phyloP scores from a whole-genome alignment of 495 filamentous ascomycete species.

The Amphirosellinia nigrospora region DNA sequence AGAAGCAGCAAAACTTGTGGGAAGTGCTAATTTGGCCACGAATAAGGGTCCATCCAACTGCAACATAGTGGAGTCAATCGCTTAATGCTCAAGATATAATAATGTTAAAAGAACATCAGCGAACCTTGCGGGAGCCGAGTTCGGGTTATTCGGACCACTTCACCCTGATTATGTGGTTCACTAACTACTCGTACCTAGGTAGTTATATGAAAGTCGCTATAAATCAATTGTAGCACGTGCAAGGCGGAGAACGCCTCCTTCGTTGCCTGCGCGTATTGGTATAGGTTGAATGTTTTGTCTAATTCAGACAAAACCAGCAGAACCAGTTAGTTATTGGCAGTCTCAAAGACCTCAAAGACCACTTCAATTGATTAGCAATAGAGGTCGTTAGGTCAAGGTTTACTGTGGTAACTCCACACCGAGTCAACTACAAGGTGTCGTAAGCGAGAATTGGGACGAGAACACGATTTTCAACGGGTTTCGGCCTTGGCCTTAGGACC shows the following conservation, averaged over 20 bases:
- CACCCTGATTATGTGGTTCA: conserved; percentile 4
- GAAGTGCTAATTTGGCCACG: conserved; percentile 20
- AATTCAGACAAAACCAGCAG: not conserved
- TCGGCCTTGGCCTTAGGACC: conserved; percentile 8
- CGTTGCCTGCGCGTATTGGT: not conserved
- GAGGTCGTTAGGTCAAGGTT: not conserved
- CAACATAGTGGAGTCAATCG: not conserved
- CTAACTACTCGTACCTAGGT: not conserved
- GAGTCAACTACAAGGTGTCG: not conserved
- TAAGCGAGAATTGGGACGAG: conserved; percentile 3
- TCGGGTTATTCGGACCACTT: conserved; percentile 9
- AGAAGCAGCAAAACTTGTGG: not conserved
- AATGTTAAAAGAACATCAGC: conserved; percentile 17
- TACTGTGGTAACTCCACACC: not conserved
- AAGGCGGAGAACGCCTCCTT: not conserved
- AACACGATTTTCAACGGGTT: not conserved
- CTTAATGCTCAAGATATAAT: conserved; percentile 20
- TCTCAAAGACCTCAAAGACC: not conserved
- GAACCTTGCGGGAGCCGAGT: conserved; percentile 6
- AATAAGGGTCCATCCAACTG: conserved; percentile 11
- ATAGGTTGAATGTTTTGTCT: not conserved
- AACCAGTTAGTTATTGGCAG: not conserved
- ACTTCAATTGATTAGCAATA: not conserved
- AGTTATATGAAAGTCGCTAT: not conserved
- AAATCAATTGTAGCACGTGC: not conserved